A percentile compares a stretch with the other conserved stretches of the same genome.
These are phyloP conservation scores for Lolium rigidum DNA, from an alignment of 176 grass and related monocot genomes.

Conservation along the genomic window DNA sequence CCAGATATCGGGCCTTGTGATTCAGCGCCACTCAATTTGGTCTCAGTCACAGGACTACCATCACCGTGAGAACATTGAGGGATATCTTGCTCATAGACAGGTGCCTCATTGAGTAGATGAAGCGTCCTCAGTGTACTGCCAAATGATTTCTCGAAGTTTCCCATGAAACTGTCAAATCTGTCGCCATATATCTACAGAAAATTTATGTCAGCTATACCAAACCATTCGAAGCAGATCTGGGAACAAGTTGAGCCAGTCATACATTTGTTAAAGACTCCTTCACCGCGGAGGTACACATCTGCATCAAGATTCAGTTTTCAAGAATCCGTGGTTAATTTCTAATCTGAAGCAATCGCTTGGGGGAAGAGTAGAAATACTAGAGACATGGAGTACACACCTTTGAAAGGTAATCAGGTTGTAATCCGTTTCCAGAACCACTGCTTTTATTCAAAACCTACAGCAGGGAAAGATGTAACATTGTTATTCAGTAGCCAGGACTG, in stretches of 20 bases:
- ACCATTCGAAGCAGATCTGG: conserved; percentile 10
- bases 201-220: conserved; percentile 34
- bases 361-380: neutral
- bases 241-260: conserved; percentile 46
- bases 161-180: conserved; percentile 69
- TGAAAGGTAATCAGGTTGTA: conserved; percentile 57
- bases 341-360: neutral
- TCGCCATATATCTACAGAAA: conserved; percentile 87
- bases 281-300: conserved; percentile 89
- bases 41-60: conserved; percentile 39
- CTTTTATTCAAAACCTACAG: conserved; percentile 68
- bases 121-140: conserved; percentile 85
- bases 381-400: conserved; percentile 48
- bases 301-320: conserved; percentile 48
- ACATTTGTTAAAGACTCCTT: conserved; percentile 94
- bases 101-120: conserved; percentile 57
- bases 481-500: conserved; percentile 17
- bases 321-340: conserved; percentile 18
- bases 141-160: conserved; percentile 91
- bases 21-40: conserved; percentile 46
- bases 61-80: conserved; percentile 36
- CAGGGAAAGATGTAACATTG: conserved; percentile 10
- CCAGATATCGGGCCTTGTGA: conserved; percentile 29
- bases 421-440: conserved; percentile 45
- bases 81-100: conserved; percentile 42